A percentile compares a stretch with the other conserved stretches of the same genome.
These are phyloP conservation scores for Pseudocercospora musae DNA, from an alignment of 2,329 filamentous ascomycete species.

Conservation along the genomic window DNA sequence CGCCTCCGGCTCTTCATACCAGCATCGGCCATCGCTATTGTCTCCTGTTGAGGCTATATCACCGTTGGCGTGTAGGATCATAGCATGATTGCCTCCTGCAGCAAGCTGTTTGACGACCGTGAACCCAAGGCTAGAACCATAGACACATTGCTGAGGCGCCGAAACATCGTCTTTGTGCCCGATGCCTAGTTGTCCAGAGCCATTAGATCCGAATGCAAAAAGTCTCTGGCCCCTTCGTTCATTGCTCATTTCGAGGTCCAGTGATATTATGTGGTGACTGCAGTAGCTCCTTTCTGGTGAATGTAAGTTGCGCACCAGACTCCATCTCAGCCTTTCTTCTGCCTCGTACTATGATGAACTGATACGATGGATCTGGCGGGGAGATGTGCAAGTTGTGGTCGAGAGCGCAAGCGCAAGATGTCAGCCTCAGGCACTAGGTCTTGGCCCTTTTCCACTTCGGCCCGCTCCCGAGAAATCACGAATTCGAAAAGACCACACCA, in stretches of 20 bases:
- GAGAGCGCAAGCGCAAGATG: not conserved
- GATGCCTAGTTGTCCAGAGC: conserved; percentile 51
- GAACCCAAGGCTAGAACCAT: not conserved
- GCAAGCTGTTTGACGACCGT: conserved; percentile 37
- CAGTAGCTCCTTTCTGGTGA: not conserved
- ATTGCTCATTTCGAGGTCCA: not conserved
- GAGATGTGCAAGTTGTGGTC: not conserved
- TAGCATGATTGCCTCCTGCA: conserved; percentile 83
- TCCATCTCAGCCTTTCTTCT: not conserved
- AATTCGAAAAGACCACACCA: not conserved
- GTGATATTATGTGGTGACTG: not conserved
- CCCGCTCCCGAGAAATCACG: not conserved
- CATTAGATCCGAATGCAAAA: conserved; percentile 50
- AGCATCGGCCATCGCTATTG: conserved; percentile 47
- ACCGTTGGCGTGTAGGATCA: conserved; percentile 63
- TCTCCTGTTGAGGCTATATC: conserved; percentile 65
- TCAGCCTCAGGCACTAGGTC: not conserved
- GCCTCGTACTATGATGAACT: not conserved
- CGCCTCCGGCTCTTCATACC: not conserved
- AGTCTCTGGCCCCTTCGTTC: not conserved
- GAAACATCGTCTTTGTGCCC: conserved; percentile 43
- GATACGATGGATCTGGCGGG: not conserved
- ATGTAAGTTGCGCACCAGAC: not conserved
- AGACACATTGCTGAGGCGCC: conserved; percentile 20
- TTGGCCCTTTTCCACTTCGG: not conserved